Percentiles rank a stretch among this genome's conserved stretches.
phyloP scores from a whole-genome alignment of 805 yeast genomes.

The Cyberlindnera mycetangii region DNA sequence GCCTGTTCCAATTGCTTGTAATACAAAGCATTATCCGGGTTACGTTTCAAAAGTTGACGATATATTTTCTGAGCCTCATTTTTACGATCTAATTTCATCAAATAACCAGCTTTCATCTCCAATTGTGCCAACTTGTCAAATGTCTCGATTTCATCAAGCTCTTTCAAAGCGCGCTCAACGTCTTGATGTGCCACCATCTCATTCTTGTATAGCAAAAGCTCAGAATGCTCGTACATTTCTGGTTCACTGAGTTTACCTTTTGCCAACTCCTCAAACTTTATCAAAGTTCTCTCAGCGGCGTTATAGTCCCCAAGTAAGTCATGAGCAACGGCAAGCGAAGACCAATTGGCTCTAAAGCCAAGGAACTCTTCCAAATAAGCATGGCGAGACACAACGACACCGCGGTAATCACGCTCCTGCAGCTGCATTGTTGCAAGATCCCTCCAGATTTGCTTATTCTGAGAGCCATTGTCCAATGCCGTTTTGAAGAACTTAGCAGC shows the following conservation, averaged over 20 bases:
- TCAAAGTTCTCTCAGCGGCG: slow-evolving; percentile 68
- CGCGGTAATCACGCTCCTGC: slow-evolving; percentile 72
- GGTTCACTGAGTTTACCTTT: slow-evolving; percentile 62
- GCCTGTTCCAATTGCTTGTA: slow-evolving; percentile 65
- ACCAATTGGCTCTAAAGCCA: slow-evolving; percentile 89
- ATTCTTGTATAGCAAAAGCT: slow-evolving; percentile 72
- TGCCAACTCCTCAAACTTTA: slow-evolving; percentile 72
- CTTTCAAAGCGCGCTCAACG: slow-evolving; percentile 44
- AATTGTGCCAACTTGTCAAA: slow-evolving; percentile 57
- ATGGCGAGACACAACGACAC: slow-evolving; percentile 60
- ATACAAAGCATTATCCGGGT: slow-evolving; percentile 74
- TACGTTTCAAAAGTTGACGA: slow-evolving; percentile 71
- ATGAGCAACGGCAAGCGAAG: slow-evolving; percentile 81
- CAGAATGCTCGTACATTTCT: slow-evolving; percentile 77
- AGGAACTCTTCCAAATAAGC: slow-evolving; percentile 67
- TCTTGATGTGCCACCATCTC: slow-evolving; percentile 58
- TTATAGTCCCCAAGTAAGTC: slow-evolving; percentile 66
- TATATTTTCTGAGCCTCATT: slow-evolving; percentile 68
- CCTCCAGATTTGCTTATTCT: slow-evolving; percentile 73
- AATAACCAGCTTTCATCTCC: slow-evolving; percentile 66
- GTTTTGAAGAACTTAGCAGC: slow-evolving; percentile 77
- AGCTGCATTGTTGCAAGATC: slow-evolving; percentile 79
- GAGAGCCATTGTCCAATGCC: slow-evolving; percentile 74
- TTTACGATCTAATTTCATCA: slow-evolving; percentile 50
- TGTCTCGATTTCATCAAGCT: slow-evolving; percentile 53